phyloP scores from a whole-genome alignment of 2,329 filamentous ascomycete genomes.

The Hymenoscyphus scutula region DNA sequence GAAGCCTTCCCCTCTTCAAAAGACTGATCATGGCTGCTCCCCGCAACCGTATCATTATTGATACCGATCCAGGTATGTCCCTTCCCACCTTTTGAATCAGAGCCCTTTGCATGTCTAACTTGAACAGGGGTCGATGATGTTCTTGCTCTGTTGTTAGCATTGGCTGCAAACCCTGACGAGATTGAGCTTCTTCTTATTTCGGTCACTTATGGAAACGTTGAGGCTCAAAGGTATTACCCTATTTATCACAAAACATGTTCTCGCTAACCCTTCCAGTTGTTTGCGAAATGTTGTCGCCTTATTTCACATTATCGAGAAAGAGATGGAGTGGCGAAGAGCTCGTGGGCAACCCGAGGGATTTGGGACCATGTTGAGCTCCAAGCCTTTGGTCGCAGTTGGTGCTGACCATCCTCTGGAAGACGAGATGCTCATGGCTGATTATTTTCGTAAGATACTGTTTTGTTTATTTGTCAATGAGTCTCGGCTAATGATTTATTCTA shows the following conservation, averaged over 20 bases:
- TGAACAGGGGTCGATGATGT: slow-evolving; percentile 79
- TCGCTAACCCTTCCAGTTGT: slow-evolving; percentile 53
- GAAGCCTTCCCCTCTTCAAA: background rate
- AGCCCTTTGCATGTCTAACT: slow-evolving; percentile 14
- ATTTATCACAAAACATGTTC: background rate
- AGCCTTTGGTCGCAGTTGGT: slow-evolving; percentile 83
- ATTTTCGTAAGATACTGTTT: slow-evolving; percentile 68
- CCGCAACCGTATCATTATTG: slow-evolving; percentile 82
- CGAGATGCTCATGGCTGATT: slow-evolving; percentile 74
- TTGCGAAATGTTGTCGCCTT: slow-evolving; percentile 84
- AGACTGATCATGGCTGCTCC: slow-evolving; percentile 52
- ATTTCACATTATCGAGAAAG: slow-evolving; percentile 89
- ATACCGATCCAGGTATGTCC: slow-evolving; percentile 78
- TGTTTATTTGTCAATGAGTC: no score
- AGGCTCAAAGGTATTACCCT: slow-evolving; percentile 66
- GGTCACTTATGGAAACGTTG: slow-evolving; percentile 90
- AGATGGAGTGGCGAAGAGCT: slow-evolving; percentile 76
- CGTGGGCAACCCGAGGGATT: slow-evolving; percentile 69
- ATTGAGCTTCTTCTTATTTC: slow-evolving; percentile 83
- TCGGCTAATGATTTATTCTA: slow-evolving; percentile 37
- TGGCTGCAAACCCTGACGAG: slow-evolving; percentile 78
- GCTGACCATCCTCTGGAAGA: slow-evolving; percentile 83
- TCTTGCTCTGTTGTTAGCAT: slow-evolving; percentile 80
- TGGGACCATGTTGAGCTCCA: slow-evolving; percentile 66
- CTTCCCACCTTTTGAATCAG: background rate